A percentile compares a stretch with the other conserved stretches of the same genome.
Conservation (phyloP, 2,329 filamentous ascomycete genomes). For the Epichloe brachyelytri region DNA sequence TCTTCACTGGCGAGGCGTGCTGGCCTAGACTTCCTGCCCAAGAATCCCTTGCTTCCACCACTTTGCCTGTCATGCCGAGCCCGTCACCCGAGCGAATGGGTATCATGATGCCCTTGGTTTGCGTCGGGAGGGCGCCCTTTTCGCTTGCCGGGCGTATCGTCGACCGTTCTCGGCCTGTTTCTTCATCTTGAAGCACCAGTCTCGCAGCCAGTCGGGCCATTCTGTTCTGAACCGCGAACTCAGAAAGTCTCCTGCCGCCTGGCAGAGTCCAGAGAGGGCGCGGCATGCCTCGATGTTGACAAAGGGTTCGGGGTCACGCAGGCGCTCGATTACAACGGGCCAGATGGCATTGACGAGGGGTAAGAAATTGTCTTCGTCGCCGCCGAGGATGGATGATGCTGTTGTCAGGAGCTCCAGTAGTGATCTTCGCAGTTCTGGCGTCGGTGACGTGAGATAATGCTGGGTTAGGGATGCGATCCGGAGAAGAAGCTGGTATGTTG, state of each 20-base stretch:
- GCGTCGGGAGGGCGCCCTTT: neutral
- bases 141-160: constrained; percentile 4
- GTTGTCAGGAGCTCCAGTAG: constrained; percentile 66
- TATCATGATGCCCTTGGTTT: constrained; percentile 17
- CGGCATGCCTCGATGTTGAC: constrained; percentile 59
- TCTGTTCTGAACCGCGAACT: constrained; percentile 59
- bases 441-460: constrained; percentile 79
- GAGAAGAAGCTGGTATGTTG: constrained; percentile 68
- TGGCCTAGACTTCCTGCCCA: constrained; percentile 32
- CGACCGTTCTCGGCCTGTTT: constrained; percentile 20
- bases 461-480: constrained; percentile 76
- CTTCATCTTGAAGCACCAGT: constrained; percentile 34
- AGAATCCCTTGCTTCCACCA: constrained; percentile 4
- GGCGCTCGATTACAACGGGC: constrained; percentile 62
- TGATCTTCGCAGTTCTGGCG: constrained; percentile 62
- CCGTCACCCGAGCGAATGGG: constrained; percentile 16
- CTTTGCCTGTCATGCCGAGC: constrained; percentile 9
- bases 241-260: constrained; percentile 69
- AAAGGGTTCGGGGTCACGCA: constrained; percentile 54
- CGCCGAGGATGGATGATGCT: constrained; percentile 57
- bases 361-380: constrained; percentile 71
- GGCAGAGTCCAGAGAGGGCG: constrained; percentile 56
- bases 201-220: constrained; percentile 46
- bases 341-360: constrained; percentile 84
- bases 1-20: constrained; percentile 47